Conservation (phyloP, 2,329 filamentous ascomycete species). For the Dactylellina sp. region DNA sequence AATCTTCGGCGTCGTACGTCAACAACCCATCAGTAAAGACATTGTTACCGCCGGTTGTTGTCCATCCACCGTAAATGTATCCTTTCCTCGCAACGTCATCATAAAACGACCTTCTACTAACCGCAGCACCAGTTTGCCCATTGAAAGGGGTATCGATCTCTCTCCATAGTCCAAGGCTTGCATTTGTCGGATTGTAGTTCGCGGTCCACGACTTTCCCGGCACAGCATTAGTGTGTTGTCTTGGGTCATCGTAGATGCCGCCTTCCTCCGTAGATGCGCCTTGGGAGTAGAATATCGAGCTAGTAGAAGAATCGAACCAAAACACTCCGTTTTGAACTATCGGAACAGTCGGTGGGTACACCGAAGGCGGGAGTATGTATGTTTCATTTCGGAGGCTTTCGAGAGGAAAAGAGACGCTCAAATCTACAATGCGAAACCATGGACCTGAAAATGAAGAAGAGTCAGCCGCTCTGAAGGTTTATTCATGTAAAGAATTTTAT, state of each 20-base stretch:
- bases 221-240: constrained; percentile 13
- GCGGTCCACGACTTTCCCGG: constrained; percentile 42
- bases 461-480: not conserved
- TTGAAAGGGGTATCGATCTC: constrained; percentile 43
- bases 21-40: constrained; percentile 31
- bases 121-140: constrained; percentile 33
- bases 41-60: constrained; percentile 5
- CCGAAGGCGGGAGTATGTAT: constrained; percentile 29
- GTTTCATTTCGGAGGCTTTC: constrained; percentile 18
- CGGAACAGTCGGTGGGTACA: constrained; percentile 34
- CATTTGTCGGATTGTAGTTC: constrained; percentile 22
- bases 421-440: constrained; percentile 44
- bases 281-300: constrained; percentile 44
- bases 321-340: constrained; percentile 37
- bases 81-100: constrained; percentile 39
- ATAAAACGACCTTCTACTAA: constrained; percentile 42
- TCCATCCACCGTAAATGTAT: constrained; percentile 45
- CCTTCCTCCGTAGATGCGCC: constrained; percentile 29
- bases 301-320: constrained; percentile 39
- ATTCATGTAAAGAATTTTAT: too few species aligned
- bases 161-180: constrained; percentile 30
- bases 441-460: constrained; percentile 9
- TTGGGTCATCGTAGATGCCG: constrained; percentile 16
- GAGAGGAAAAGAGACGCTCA: constrained; percentile 20
- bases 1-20: constrained; percentile 33